Conservation (phyloP, 768 basidiomycete genomes). For the Boletus insuetus region DNA sequence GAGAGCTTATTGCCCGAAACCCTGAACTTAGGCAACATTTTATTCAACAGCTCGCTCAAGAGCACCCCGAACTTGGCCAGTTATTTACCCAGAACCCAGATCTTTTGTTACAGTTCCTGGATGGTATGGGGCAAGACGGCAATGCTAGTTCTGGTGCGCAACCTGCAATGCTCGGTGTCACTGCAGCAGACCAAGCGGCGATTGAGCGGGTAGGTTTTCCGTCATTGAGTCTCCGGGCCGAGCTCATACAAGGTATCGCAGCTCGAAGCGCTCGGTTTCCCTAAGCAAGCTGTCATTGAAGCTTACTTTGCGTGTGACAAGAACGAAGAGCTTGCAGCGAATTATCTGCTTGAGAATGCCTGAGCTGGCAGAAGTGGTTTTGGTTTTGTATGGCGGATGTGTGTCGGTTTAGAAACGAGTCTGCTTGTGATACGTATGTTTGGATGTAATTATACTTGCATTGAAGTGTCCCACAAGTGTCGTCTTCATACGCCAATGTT, state of each 20-base stretch:
- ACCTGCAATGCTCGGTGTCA: not conserved
- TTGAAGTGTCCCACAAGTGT: no score
- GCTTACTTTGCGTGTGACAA: conserved; percentile 8
- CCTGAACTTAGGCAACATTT: not conserved
- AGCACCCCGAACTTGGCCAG: not conserved
- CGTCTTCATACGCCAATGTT: conserved; percentile 18
- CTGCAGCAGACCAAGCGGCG: not conserved
- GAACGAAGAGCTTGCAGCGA: conserved; percentile 5
- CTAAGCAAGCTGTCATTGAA: conserved; percentile 3
- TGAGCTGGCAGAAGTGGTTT: not conserved
- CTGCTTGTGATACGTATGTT: not conserved
- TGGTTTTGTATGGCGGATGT: not conserved
- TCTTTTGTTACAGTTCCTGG: not conserved
- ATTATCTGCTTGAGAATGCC: conserved; percentile 1
- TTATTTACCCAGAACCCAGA: not conserved
- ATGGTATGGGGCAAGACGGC: not conserved
- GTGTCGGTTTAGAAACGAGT: no score
- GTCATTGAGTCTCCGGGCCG: not conserved
- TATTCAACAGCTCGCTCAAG: not conserved
- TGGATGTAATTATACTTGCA: not conserved
- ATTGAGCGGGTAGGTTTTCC: conserved; percentile 2
- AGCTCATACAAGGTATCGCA: not conserved
- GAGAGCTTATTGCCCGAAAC: not conserved
- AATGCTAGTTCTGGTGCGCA: not conserved
- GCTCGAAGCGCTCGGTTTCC: conserved; percentile 4